Base-by-base conservation (phyloP, 768 basidiomycete genomes). In the Neoboletus magnificus region DNA sequence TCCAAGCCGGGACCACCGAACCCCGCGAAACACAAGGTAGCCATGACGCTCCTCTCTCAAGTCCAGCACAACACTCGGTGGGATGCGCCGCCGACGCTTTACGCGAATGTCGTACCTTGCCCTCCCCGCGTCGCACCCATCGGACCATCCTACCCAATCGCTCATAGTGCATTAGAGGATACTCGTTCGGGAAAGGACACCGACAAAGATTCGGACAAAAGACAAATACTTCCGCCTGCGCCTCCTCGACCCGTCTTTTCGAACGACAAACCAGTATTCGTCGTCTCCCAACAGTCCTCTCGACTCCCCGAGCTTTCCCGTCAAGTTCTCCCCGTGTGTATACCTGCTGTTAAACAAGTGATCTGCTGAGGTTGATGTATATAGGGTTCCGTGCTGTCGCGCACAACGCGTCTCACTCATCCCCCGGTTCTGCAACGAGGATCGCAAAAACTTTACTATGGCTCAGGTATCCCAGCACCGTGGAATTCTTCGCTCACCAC, bases 21-120 rank as follows among this genome's bases (percentile, higher is more conserved):
- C 50, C 83, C 84, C 30, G 72, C 82, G 5, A 80, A 86, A 42
- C 89, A 91, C 72, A 84, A 83, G 64, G 84, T 91, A n/a, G 84
- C 87, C 5, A 83, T 91, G 80, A 78, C 85, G 0, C 73, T 91
- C 10, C 77, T 91, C 35, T 67, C 76, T 0, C 80, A 85, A 50
- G 73, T 81, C 3, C 82, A 89, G 66, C 68, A 71, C 22, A 72
- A 73, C 23, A 73, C 85, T 11, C 80, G 87, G 5, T 90, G 88
- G 88, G 85, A 87, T 25, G 71, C 83, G 11, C 76, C 86, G 4
- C 81, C 86, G 58, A 84, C 87, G 4, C 67, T 91, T 42, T 90
- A 82, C 62, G 81, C 78, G 0, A 78, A 74, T 37, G 76, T 82
- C 2, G 76, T 74, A 1, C 85, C 86, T 12, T 84, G 83, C 61